Evolutionary conservation across 1,284 basidiomycete species (phyloP).

Genomic region (Malassezia psittaci): DNA sequence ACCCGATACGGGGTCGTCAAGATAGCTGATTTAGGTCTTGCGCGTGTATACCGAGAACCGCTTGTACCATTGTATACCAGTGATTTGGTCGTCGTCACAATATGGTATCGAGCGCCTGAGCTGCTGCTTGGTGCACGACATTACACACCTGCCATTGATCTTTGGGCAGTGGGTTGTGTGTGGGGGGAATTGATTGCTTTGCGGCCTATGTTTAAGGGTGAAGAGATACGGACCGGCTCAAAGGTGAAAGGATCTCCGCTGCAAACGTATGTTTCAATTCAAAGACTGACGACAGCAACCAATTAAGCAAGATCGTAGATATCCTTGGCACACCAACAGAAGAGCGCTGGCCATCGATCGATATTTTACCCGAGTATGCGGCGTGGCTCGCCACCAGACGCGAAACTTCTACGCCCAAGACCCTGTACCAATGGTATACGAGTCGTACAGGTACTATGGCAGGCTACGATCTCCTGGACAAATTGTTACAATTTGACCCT

Average conservation of each 20-base stretch:
- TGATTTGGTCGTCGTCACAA: conserved; percentile 97
- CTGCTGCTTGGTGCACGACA: conserved; percentile 87
- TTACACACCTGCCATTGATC: conserved; percentile 90
- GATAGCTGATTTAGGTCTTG: conserved; percentile 91
- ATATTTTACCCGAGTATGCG: conserved; percentile 69
- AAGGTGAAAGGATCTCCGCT: conserved; percentile 42
- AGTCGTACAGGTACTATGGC: conserved; percentile 52
- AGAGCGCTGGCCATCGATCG: conserved; percentile 76
- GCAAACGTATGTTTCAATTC: conserved; percentile 29
- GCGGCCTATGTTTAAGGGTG: conserved; percentile 95
- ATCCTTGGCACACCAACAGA: conserved; percentile 79
- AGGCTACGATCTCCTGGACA: conserved; percentile 37
- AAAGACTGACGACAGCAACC: conserved; percentile 57
- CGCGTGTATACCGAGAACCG: conserved; percentile 73
- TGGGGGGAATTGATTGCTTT: conserved; percentile 87
- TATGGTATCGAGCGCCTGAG: conserved; percentile 97
- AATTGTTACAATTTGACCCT: conserved; percentile 64
- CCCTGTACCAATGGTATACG: conserved; percentile 67
- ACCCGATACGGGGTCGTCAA: conserved; percentile 81
- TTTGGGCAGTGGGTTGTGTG: conserved; percentile 97
- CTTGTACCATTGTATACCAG: conserved; percentile 66
- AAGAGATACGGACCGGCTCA: conserved; percentile 83
- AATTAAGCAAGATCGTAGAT: conserved; percentile 87
- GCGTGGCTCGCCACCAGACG: conserved; percentile 50
- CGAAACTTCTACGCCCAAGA: conserved; percentile 53